A percentile compares a stretch with the other conserved stretches of the same genome.
Conservation (phyloP, 768 basidiomycete genomes). For the Hydnomerulius pinastri region DNA sequence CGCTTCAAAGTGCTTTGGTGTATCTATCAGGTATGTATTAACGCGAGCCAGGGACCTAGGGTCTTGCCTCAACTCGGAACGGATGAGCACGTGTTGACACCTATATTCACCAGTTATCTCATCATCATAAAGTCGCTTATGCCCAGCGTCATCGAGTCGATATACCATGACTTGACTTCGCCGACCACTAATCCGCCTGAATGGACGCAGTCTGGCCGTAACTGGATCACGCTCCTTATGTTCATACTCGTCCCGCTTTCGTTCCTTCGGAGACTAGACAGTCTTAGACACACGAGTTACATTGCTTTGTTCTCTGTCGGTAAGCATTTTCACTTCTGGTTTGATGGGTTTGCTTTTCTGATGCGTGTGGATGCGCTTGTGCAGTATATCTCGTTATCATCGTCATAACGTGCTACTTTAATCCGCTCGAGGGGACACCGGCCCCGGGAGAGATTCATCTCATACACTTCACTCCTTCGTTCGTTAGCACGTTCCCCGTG, state of each 20-base stretch:
- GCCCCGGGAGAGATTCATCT: constrained; percentile 67
- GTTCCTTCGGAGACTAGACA: constrained; percentile 83
- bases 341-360: constrained; percentile 2
- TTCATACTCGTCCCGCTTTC: constrained; percentile 74
- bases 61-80: background rate
- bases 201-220: constrained; percentile 75
- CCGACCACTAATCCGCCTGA: constrained; percentile 63
- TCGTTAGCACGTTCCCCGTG: constrained; percentile 87
- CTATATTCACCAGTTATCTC: constrained; percentile 58
- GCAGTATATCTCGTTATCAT: constrained; percentile 77
- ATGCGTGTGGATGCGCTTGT: background rate
- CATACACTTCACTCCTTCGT: constrained; percentile 74
- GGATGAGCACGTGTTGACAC: background rate
- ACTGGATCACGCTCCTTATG: constrained; percentile 85
- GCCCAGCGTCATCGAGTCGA: constrained; percentile 83
- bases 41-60: background rate
- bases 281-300: constrained; percentile 88
- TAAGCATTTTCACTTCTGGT: constrained; percentile 45
- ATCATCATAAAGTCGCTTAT: constrained; percentile 93
- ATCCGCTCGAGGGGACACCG: constrained; percentile 65
- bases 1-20: constrained; percentile 95
- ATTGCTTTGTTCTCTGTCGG: constrained; percentile 89
- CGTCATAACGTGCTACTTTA: constrained; percentile 79
- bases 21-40: constrained; percentile 75
- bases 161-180: constrained; percentile 79